Base-by-base conservation (phyloP, 176 grass and related monocot genomes). In the Alloteropsis semialata region DNA sequence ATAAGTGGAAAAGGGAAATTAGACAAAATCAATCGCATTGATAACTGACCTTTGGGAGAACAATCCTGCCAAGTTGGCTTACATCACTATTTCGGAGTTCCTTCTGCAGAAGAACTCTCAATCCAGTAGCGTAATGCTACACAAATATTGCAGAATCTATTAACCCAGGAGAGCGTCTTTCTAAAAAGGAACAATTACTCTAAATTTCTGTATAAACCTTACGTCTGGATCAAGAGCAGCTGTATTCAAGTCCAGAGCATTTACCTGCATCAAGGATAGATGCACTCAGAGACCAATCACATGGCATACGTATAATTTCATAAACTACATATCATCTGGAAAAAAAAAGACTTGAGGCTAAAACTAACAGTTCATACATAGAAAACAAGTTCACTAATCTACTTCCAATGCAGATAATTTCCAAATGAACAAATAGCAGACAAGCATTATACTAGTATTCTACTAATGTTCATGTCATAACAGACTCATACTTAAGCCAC, bases 101-200 rank as follows among this genome's bases (percentile, higher is more conserved):
- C 87, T 99, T 99, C 60, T 90, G 87, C 64, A 96, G 86, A 65
- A 99, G 81, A 51, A 99, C 82, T 78, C 89, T 90, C 90, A 99
- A 78, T 19, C 93, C 81, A 72, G 85, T 81, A 58, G 84, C 65
- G 60, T 82, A 88, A 79, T 90, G 93, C 97, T 99, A 56, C 61
- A 83, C 27, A 75, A 71, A 87, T 29, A 82, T 91, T 68, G 48
- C 33, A 70, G 67, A 84, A 87, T 87, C 54, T 84, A 53, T 87
- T 63, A 84, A 84, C 46, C 24, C 57, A 69, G 18, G 70, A 71
- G 57, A 60, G 7, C 18, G 38, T 55, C 16, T 81, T 54, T 68
- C 34, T 64, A 50, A 59, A 56, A 74, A 62, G 10, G 34, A 71
- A 77, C 15, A 46, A 4, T 10, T 29, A 29, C 38, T 82, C n/a